Percentiles rank a stretch among this genome's conserved stretches.
Conservation (phyloP, 2,329 filamentous ascomycete genomes). For the Xylariaceae sp. region DNA sequence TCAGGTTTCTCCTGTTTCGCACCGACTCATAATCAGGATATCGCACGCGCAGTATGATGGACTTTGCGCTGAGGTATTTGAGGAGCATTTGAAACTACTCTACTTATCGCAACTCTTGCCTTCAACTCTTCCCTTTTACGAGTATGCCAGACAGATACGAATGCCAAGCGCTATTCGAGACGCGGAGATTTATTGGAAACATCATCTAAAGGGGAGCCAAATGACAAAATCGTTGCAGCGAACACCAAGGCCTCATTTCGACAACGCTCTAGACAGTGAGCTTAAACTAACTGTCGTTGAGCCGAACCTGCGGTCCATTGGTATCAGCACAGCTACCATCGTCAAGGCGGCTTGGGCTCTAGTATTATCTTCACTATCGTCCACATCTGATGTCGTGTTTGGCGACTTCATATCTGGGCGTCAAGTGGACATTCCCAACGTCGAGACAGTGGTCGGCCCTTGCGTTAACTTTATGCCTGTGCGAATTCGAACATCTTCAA, state of each 20-base stretch:
- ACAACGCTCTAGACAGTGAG: slow-evolving; percentile 1
- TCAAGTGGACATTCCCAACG: slow-evolving; percentile 1
- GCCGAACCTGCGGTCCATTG: neutral
- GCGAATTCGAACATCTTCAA: neutral
- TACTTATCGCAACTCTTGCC: slow-evolving; percentile 1
- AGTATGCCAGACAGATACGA: slow-evolving; percentile 1
- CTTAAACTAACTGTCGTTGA: neutral
- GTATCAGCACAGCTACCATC: slow-evolving; percentile 3
- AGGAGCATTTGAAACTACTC: neutral
- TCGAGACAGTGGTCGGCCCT: slow-evolving; percentile 1
- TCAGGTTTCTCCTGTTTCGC: neutral
- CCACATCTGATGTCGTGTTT: neutral
- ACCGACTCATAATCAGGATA: slow-evolving; percentile 1
- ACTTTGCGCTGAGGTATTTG: slow-evolving; percentile 1
- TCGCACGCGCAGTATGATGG: slow-evolving; percentile 5
- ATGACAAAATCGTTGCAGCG: slow-evolving; percentile 1
- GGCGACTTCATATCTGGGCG: slow-evolving; percentile 1
- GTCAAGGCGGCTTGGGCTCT: slow-evolving; percentile 1
- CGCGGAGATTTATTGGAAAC: slow-evolving; percentile 1
- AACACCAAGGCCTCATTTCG: neutral
- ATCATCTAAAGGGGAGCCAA: slow-evolving; percentile 2
- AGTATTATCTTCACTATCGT: neutral
- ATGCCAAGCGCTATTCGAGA: neutral
- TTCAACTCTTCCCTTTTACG: slow-evolving; percentile 1
- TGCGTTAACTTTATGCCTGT: slow-evolving; percentile 5